Conservation (phyloP, 139 green algal genomes). For the Pseudopediastrum boryanum region DNA sequence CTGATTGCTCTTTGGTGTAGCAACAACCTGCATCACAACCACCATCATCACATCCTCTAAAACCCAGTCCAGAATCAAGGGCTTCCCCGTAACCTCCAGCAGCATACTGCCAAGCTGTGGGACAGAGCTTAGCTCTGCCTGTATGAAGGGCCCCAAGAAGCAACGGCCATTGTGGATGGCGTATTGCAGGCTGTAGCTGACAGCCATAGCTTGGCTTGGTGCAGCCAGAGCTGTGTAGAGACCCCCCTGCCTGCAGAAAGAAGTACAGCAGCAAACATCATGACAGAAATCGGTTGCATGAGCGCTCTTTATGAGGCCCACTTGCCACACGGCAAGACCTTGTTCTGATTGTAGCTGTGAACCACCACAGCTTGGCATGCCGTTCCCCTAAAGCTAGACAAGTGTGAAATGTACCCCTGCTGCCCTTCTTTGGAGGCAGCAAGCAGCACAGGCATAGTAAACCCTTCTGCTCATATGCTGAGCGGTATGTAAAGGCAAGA, state of each 20-base stretch:
- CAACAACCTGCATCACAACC: slow-evolving; percentile 67
- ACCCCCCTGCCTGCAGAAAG: slow-evolving; percentile 3
- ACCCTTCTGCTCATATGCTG: no score
- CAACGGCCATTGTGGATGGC: slow-evolving; percentile 67
- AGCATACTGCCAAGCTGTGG: slow-evolving; percentile 45
- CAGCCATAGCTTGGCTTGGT: slow-evolving; percentile 16
- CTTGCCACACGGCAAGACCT: no score
- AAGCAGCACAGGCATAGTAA: no score
- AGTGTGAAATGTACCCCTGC: no score
- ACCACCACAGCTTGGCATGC: no score
- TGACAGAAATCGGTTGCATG: no score
- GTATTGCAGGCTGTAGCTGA: slow-evolving; percentile 54
- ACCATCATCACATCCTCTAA: slow-evolving; percentile 56
- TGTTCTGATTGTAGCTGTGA: no score
- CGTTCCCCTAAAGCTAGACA: no score
- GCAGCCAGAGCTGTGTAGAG: slow-evolving; percentile 2
- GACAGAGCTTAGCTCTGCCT: not conserved
- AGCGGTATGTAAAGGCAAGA: no score
- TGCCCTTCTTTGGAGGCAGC: no score
- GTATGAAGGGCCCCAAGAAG: slow-evolving; percentile 58
- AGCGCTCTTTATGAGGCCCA: no score
- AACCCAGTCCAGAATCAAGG: slow-evolving; percentile 45
- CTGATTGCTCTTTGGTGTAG: slow-evolving; percentile 33
- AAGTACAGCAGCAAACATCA: not conserved
- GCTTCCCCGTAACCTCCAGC: slow-evolving; percentile 24